Conservation (phyloP, 2,329 filamentous ascomycete genomes). For the Verticillium albo-atrum region DNA sequence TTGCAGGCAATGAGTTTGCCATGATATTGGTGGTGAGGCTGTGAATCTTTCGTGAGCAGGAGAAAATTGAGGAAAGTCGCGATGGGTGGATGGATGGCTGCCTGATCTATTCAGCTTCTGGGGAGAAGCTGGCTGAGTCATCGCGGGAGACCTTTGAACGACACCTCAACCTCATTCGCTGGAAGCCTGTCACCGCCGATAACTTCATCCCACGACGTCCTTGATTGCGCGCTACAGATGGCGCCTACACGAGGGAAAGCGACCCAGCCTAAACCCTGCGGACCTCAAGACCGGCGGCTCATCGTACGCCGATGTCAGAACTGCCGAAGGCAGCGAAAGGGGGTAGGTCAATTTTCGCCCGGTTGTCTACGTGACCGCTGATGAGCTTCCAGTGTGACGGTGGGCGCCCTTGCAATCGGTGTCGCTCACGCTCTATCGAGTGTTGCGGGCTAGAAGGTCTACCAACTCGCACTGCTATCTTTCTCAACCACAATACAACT, state of each 20-base stretch:
- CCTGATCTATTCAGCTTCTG: neutral
- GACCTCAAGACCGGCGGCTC: neutral
- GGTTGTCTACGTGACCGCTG: neutral
- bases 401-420: neutral
- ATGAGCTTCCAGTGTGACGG: neutral
- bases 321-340: neutral
- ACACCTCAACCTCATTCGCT: neutral
- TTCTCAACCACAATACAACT: neutral
- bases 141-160: neutral
- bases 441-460: neutral
- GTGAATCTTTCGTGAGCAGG: neutral
- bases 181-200: neutral
- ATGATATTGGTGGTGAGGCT: neutral
- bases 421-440: neutral
- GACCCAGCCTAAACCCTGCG: neutral
- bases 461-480: neutral
- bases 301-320: neutral
- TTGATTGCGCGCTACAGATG: neutral
- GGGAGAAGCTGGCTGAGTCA: neutral
- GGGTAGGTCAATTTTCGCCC: neutral
- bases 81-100: neutral
- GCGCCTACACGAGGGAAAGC: neutral
- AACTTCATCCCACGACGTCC: neutral
- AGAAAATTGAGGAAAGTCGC: neutral
- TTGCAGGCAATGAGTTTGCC: neutral